Evolutionary conservation across 139 green algal species (phyloP), one percentile per base, ranked within the genome.

Genomic region (Yamagishiella unicocca): DNA sequence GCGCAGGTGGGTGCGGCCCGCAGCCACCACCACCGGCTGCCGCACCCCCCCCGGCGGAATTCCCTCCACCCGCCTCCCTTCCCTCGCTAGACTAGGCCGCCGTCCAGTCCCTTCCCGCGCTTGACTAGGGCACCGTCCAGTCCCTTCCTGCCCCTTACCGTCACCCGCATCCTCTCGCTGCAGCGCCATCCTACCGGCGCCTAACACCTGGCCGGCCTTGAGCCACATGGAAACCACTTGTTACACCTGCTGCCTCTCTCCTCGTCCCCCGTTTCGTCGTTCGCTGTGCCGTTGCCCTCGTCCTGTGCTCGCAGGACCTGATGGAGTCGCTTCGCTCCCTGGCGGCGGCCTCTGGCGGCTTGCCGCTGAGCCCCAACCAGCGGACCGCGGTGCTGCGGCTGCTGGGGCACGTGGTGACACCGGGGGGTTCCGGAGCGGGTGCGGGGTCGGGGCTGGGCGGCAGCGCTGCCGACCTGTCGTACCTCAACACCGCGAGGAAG

Each of bases 331-430:
- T 95, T 25, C 74, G 61, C 38, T 74, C 61, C 17, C 29, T 94
- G 72, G 61, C 84, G 1, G 61, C 29, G 14, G 33, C 68, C 0
- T n/a, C 37, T 0, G 68, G 46, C 35, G 42, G n/a, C 68, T 17
- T 84, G 46, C 54, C 77, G 33, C 88, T 96, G 14, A 94, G 92
- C 64, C 81, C 88, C 33, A 96, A 96, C 85, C 89, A 96, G 89
- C 66, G 90, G 37, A 58, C 42, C 24, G 87, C 93, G 22, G 89
- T 92, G 8, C 27, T 95, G 68, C 78, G 90, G 2, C 83, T 95
- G 54, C 87, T 96, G 76, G 33, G 27, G 2, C 82, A 88, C 45
- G 25, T 94, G 50, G 62, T 37, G 31, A 45, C 31, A 0, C 55
- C 46, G 45, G 71, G 40, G 58, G 24, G 31, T 19, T 31, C 68